Conservation (phyloP, 495 filamentous ascomycete genomes). For the Trichoderma virens region DNA sequence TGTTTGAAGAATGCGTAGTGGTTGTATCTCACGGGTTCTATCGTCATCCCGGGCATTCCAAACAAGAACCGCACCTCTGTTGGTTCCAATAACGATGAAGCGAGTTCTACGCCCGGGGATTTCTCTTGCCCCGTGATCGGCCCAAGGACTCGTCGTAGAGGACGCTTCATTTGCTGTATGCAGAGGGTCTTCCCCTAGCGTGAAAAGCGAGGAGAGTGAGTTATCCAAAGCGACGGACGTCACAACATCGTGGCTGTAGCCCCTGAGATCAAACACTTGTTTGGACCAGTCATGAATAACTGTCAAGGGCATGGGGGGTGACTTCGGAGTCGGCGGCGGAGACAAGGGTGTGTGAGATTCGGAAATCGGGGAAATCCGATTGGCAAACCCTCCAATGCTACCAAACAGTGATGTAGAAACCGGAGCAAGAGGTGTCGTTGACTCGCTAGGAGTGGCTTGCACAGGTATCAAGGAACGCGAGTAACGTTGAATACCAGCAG, state of each 20-base stretch:
- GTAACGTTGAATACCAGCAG: slow-evolving; percentile 27
- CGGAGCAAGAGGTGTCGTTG: background rate
- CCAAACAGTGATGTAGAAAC: slow-evolving; percentile 8
- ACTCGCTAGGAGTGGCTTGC: background rate
- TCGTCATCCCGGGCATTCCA: slow-evolving; percentile 73
- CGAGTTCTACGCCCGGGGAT: slow-evolving; percentile 81
- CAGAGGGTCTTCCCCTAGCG: slow-evolving; percentile 69
- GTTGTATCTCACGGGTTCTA: slow-evolving; percentile 42
- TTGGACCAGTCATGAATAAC: slow-evolving; percentile 30
- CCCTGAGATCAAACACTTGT: slow-evolving; percentile 26
- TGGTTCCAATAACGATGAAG: slow-evolving; percentile 73
- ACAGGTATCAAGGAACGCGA: slow-evolving; percentile 14
- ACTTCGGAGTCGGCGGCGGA: slow-evolving; percentile 10
- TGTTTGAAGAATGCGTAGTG: slow-evolving; percentile 77
- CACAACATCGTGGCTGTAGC: slow-evolving; percentile 35
- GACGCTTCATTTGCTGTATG: slow-evolving; percentile 18
- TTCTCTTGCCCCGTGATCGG: slow-evolving; percentile 31
- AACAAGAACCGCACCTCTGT: slow-evolving; percentile 64
- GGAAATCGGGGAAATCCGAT: background rate
- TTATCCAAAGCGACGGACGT: slow-evolving; percentile 68
- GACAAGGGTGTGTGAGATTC: slow-evolving; percentile 10
- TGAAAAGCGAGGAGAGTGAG: slow-evolving; percentile 62
- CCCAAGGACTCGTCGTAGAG: slow-evolving; percentile 20
- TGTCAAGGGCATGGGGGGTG: slow-evolving; percentile 2
- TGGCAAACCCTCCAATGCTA: background rate